A percentile compares a stretch with the other conserved stretches of the same genome.
Evolutionary conservation across 805 yeast genomes (phyloP).

Genomic region (Suhomyces prunicola): DNA sequence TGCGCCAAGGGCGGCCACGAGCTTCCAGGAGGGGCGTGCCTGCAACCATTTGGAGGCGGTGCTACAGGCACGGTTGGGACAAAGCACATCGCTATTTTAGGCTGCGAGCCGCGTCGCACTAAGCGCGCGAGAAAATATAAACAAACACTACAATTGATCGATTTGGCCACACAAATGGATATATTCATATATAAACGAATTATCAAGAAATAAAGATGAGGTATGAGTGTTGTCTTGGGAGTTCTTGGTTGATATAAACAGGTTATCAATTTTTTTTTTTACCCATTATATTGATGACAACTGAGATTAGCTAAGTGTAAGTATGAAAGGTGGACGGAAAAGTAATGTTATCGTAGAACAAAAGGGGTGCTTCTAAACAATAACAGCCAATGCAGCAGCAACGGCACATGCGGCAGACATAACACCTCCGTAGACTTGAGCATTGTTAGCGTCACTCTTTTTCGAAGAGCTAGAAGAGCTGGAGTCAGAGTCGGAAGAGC

Average conservation of each 20-base stretch:
- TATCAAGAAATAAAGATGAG: slow-evolving; percentile 1
- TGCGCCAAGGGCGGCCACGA: neutral
- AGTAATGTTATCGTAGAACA: neutral
- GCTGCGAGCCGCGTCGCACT: neutral
- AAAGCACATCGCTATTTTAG: too few relatives aligned
- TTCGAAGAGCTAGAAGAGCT: slow-evolving; percentile 13
- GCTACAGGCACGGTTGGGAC: neutral
- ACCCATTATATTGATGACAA: neutral
- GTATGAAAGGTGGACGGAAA: neutral
- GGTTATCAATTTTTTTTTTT: neutral
- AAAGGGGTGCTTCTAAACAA: slow-evolving; percentile 12
- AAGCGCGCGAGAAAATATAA: neutral
- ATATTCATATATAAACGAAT: neutral
- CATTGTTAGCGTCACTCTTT: slow-evolving; percentile 7
- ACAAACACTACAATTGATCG: neutral
- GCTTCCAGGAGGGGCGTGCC: neutral
- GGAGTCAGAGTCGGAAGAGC: slow-evolving; percentile 19
- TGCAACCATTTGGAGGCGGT: neutral
- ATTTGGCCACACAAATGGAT: neutral
- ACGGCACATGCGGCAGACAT: slow-evolving; percentile 18
- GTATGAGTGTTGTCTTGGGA: neutral
- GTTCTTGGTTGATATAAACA: neutral
- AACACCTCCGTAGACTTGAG: slow-evolving; percentile 2
- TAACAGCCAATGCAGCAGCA: slow-evolving; percentile 26
- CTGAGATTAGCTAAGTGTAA: neutral